Evolutionary conservation across 257 asterid species (phyloP).

Genomic region (Solanum arcanum): DNA sequence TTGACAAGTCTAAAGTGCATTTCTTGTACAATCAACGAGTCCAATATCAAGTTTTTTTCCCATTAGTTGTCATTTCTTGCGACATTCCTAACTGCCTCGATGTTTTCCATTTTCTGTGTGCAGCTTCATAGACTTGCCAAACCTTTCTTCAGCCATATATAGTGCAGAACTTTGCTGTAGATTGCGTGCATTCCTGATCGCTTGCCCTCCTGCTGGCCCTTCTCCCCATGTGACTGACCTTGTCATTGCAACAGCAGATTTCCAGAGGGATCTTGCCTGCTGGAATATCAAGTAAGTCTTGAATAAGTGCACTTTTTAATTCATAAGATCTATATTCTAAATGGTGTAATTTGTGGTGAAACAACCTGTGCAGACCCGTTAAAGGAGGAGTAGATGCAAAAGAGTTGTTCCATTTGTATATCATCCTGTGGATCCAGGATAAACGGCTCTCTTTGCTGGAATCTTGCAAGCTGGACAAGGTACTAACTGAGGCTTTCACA

Average conservation of each 20-base stretch:
- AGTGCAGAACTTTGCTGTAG: slow-evolving; percentile 45
- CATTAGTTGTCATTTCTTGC: not conserved
- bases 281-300: slow-evolving; percentile 36
- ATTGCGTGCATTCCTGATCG: slow-evolving; percentile 46
- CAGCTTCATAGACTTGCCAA: slow-evolving; percentile 43
- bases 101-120: not conserved
- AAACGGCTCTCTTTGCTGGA: slow-evolving; percentile 38
- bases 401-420: slow-evolving; percentile 42
- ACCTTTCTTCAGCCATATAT: slow-evolving; percentile 42
- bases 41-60: not conserved
- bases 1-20: not conserved
- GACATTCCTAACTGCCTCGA: not conserved
- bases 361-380: slow-evolving; percentile 21
- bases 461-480: slow-evolving; percentile 42
- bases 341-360: not conserved
- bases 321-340: not conserved
- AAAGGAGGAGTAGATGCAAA: slow-evolving; percentile 51
- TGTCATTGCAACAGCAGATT: slow-evolving; percentile 44
- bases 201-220: slow-evolving; percentile 47
- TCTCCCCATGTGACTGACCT: slow-evolving; percentile 41
- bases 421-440: slow-evolving; percentile 42
- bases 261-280: slow-evolving; percentile 38
- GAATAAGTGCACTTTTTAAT: not conserved
- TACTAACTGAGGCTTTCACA: not conserved
- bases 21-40: not conserved